Evolutionary conservation across 2,329 filamentous ascomycete species (phyloP).

Genomic region (Cercospora janseana): DNA sequence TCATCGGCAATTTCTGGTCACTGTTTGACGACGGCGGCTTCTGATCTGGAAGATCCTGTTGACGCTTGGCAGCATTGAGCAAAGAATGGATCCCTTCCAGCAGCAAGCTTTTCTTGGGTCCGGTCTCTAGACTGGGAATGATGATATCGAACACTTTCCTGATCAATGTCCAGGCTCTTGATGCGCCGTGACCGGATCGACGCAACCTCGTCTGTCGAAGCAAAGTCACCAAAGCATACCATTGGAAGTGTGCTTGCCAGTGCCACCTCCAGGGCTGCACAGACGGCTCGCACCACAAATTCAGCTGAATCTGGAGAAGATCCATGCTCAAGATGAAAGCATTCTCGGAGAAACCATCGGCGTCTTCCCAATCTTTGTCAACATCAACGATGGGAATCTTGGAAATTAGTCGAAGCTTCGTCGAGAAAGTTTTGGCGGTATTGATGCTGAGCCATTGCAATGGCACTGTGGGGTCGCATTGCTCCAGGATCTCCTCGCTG

Average conservation of each 20-base stretch:
- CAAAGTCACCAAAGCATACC: constrained; percentile 31
- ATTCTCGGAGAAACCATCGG: constrained; percentile 28
- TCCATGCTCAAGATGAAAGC: constrained; percentile 29
- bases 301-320: constrained; percentile 29
- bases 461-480: constrained; percentile 31
- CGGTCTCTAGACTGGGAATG: constrained; percentile 27
- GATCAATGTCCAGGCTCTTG: constrained; percentile 28
- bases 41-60: constrained; percentile 18
- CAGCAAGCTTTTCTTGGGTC: constrained; percentile 23
- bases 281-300: constrained; percentile 30
- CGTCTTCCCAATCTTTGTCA: constrained; percentile 25
- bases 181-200: constrained; percentile 18
- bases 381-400: constrained; percentile 27
- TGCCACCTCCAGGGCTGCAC: constrained; percentile 33
- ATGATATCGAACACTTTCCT: constrained; percentile 29
- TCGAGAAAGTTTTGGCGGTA: constrained; percentile 26
- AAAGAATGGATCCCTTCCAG: constrained; percentile 27
- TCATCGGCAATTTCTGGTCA: constrained; percentile 9
- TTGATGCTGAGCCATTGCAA: constrained; percentile 31
- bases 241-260: constrained; percentile 32
- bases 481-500: constrained; percentile 27
- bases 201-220: constrained; percentile 30
- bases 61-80: constrained; percentile 25
- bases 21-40: constrained; percentile 9
- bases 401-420: constrained; percentile 30